Percentiles rank a stretch among this genome's conserved stretches.
Conservation (phyloP, 2,329 filamentous ascomycete species). For the Trichoderma asperellum region DNA sequence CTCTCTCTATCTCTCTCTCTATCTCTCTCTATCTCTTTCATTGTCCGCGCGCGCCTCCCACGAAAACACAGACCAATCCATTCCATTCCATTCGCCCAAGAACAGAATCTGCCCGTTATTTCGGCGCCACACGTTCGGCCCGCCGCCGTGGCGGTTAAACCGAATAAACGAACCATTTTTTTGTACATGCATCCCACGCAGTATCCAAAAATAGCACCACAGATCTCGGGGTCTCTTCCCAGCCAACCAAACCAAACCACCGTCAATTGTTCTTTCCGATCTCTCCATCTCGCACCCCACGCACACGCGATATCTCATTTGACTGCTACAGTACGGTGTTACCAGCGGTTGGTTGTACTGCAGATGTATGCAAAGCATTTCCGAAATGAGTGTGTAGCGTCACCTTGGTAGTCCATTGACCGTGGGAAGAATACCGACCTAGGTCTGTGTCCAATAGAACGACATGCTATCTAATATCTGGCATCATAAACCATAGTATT, state of each 20-base stretch:
- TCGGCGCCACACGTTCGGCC: conserved; percentile 11
- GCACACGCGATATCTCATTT: background rate
- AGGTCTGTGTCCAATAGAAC: no score
- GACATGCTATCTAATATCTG: no score
- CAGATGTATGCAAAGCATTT: background rate
- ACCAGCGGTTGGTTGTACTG: background rate
- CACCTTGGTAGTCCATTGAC: background rate
- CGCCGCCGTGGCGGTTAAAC: conserved; percentile 10
- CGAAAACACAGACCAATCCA: background rate
- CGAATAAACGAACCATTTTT: background rate
- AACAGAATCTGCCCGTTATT: background rate
- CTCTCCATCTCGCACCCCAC: background rate
- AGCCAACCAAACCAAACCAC: background rate
- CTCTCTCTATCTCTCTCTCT: background rate
- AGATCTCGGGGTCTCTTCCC: background rate
- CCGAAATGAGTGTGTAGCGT: background rate
- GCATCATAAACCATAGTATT: background rate
- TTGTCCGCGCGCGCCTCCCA: background rate
- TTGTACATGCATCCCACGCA: background rate
- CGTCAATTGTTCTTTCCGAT: background rate
- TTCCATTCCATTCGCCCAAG: background rate
- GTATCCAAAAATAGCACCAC: background rate
- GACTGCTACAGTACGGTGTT: background rate
- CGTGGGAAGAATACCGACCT: background rate
- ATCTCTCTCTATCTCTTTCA: background rate